Evolutionary conservation across 306 rosid genomes (phyloP), one percentile per base, ranked within the genome.

Genomic region (Casuarina glauca): DNA sequence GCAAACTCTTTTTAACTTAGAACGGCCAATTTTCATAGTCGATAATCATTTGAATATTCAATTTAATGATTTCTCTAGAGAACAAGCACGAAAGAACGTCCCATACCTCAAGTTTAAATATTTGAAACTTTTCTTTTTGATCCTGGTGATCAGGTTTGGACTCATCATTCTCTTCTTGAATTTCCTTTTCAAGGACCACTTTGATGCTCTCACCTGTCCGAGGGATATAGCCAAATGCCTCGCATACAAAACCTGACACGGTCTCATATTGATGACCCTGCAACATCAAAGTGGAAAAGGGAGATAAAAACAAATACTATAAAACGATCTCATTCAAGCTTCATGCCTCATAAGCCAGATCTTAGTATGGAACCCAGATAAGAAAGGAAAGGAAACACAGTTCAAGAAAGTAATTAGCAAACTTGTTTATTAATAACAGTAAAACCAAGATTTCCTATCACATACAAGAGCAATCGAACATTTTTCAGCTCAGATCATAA

Each of bases 241-340:
- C 99, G 26, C 99, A 96, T 62, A 93, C 92, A 83, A 96, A 96
- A 73, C 99, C 99, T 0, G 99, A 96, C 46, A 96, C 99, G 1
- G 99, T 96, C 87, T 96, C 99, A 68, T 96, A 96, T 85, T 93
- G 99, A 78, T 90, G 93, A 84, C 97, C 99, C 99, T 96, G 89
- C 70, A 73, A 78, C 49, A 66, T 68, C 7, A 57, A 41, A 74
- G 39, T 58, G 53, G 75, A 39, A 52, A 72, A 26, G 49, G 44
- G 49, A 48, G 15, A 17, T 42, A 44, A 70, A 72, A 41, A 63
- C 74, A 66, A 74, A 75, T 12, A 20, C 66, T 68, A 48, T 61
- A 12, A 69, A 1, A 44, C 9, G 42, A 39, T 12, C 26, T 17
- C 4, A 51, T n/a, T 32, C 41, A 50, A 41, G 36, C 39, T 63